Evolutionary conservation across 2,329 filamentous ascomycete species (phyloP), one percentile per base, ranked within the genome.

Genomic region (Fusarium pilosicola): DNA sequence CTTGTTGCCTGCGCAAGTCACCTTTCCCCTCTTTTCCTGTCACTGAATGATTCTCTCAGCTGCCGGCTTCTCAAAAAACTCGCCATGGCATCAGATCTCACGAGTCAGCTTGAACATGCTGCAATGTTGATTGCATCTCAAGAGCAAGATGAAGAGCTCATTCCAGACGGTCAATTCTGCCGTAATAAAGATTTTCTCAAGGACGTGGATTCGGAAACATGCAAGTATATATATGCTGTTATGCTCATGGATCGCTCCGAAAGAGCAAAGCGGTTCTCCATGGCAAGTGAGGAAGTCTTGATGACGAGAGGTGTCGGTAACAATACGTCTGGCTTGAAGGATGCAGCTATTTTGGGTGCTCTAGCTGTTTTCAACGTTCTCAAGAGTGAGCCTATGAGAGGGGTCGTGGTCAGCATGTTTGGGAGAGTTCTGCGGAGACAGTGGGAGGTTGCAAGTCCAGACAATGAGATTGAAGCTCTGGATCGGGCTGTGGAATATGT

Each of bases 401-500:
- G 56, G 1, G 56, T 59, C 5, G 32, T 59, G 4, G 24, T 59
- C 30, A 59, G 56, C n/a, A 59, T 38, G 44, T 48, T 59, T 59
- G 56, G 42, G 6, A 49, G 56, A 51, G 56, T 59, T 36, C 12
- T 59, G 11, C 8, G 41, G 24, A 59, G 56, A 24, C 56, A 51
- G 4, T 59, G 56, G 56, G 42, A 59, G 42, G 34, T 59, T 39
- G 44, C 44, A 39, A 11, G 11, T 12, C 20, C 42, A 14, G 56
- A 38, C 0, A 8, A 22, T n/a, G 1, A 38, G 10, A 0, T 5
- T 2, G 32, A 48, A 1, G 56, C 42, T 39, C 11, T 59, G 1
- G 42, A 59, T 30, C 42, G 6, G 6, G 41, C 56, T 0, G 44
- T 59, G 18, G 34, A 48, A 5, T 59, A 59, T 28, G 24, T 59